phyloP scores from a whole-genome alignment of 2,329 filamentous ascomycete species.

The Geosmithia putterillii region DNA sequence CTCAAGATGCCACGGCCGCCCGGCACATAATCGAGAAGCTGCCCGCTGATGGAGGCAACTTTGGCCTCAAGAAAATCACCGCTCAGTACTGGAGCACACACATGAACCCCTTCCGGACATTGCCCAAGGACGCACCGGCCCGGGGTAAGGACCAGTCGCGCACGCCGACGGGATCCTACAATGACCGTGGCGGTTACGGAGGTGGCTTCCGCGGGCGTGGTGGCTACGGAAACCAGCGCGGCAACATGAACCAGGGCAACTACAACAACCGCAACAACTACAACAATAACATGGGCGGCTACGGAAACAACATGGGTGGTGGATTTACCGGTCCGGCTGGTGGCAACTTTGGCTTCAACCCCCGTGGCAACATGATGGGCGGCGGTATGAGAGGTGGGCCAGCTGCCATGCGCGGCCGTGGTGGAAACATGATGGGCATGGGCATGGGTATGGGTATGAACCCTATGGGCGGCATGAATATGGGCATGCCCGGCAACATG shows the following conservation, averaged over 20 bases:
- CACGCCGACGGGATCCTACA: conserved; percentile 33
- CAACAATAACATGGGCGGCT: conserved; percentile 27
- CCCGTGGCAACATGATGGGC: conserved; percentile 32
- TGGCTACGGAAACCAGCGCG: conserved; percentile 27
- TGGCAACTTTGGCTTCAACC: conserved; percentile 28
- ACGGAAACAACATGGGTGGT: conserved; percentile 30
- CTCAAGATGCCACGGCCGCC: conserved; percentile 72
- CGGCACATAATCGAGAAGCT: conserved; percentile 71
- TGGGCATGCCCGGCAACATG: conserved; percentile 47
- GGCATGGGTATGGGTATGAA: conserved; percentile 35
- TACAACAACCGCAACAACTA: conserved; percentile 30
- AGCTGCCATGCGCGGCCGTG: conserved; percentile 36
- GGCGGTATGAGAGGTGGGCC: conserved; percentile 30
- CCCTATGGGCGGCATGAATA: conserved; percentile 34
- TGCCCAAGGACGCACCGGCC: conserved; percentile 73
- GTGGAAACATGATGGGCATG: conserved; percentile 39
- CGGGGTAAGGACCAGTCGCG: conserved; percentile 50
- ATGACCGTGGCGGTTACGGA: conserved; percentile 30
- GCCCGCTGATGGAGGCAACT: conserved; percentile 34
- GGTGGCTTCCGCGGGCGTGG: conserved; percentile 39
- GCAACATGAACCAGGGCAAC: conserved; percentile 30
- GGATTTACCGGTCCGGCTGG: conserved; percentile 35
- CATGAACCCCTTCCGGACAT: conserved; percentile 78
- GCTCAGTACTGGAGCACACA: conserved; percentile 66
- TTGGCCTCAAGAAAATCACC: conserved; percentile 55